Evolutionary conservation across 139 green algal genomes (phyloP), one percentile per base, ranked within the genome.

Genomic region (Volvox reticuliferus): DNA sequence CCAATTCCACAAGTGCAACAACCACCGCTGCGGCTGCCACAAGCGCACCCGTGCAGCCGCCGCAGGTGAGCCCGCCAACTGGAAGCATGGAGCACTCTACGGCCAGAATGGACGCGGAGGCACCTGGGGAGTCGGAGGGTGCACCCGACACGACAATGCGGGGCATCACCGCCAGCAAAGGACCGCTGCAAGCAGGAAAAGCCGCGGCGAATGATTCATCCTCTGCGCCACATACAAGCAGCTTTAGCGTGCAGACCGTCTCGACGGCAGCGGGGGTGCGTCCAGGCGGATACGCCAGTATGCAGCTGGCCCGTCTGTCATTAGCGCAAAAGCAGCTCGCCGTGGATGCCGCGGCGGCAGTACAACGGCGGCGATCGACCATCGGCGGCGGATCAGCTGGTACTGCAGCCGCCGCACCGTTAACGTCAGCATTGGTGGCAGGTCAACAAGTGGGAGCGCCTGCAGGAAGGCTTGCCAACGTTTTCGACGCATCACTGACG

Each of bases 301-400:
- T 44, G 81, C 81, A 76, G 61, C 14, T 87, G n/a, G 62, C 81
- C 30, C n/a, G 61, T 0, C 35, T 37, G 22, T 77, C 81, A 6
- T 12, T 87, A 30, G 62, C 62, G 81, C 81, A 87, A 33, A 76
- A 87, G 30, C 81, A 77, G 30, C 14, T 77, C 3, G 81, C 81
- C 19, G 30, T 32, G 81, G 61, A 87, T 30, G 61, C 61, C 18
- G 81, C 62, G 30, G 61, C 55, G 30, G 81, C 30, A 13, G 81
- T 50, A 26, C 50, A 36, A 35, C 78, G 78, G 37, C 78, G 37
- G 33, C 30, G 76, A 32, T 55, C 35, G 14, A 24, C 76, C 32
- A 36, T 26, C 30, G 76, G 33, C 32, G 76, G 76, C 28, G 71
- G 24, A 18, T 55, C 9, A 55, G 21, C 71, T 21, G 21, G 32